These are phyloP conservation scores for Medicago ruthenica DNA, from an alignment of 306 rosid genomes.

Conservation along the genomic window DNA sequence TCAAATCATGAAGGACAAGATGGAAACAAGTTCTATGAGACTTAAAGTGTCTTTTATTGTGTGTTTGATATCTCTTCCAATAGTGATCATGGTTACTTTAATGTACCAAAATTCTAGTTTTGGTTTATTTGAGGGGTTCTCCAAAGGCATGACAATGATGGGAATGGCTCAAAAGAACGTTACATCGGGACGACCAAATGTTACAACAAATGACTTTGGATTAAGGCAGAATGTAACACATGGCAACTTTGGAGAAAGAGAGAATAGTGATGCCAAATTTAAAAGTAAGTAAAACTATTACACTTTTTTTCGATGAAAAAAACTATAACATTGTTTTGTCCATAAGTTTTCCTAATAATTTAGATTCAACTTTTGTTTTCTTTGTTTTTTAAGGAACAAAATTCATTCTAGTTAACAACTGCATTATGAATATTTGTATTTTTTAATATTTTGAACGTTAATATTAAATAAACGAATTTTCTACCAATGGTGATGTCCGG, in stretches of 20 bases:
- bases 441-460: not conserved
- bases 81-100: not conserved
- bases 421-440: not conserved
- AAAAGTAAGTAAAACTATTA: not conserved
- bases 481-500: not conserved
- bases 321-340: too few relatives aligned
- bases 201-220: slow-evolving; percentile 17
- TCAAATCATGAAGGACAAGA: slow-evolving; percentile 14
- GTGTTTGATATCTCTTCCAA: not conserved
- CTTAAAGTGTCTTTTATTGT: not conserved
- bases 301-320: not conserved
- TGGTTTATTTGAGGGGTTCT: slow-evolving; percentile 14
- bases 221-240: slow-evolving; percentile 20
- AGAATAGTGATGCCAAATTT: not conserved
- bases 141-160: not conserved
- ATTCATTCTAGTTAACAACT: not conserved
- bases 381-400: not conserved
- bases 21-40: not conserved
- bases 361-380: not conserved
- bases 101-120: slow-evolving; percentile 20
- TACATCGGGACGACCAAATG: not conserved
- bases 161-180: not conserved
- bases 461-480: not conserved
- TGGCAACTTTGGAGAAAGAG: slow-evolving; percentile 5
- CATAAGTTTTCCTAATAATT: not conserved